Percentiles rank a stretch among this genome's conserved stretches.
These are phyloP conservation scores for Coelastrella sp. DNA, from an alignment of 139 green algal species.

Conservation along the genomic window DNA sequence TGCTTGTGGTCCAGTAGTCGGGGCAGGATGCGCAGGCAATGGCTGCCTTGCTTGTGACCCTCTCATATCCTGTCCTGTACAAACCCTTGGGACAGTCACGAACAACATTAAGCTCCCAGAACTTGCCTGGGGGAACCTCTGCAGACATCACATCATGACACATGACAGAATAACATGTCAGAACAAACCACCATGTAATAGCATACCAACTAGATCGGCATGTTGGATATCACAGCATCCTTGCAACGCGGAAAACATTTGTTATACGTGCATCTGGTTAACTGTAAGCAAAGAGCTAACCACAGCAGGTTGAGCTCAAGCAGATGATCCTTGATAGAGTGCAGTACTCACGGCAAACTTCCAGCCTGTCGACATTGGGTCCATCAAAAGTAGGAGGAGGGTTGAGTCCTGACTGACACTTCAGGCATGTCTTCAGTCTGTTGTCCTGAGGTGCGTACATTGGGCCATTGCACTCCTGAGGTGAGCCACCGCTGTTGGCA, in stretches of 20 bases:
- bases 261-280: too few species aligned
- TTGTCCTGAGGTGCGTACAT: not conserved
- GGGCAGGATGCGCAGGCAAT: not conserved
- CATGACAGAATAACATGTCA: too few species aligned
- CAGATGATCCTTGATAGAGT: too few species aligned
- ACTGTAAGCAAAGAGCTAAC: too few species aligned
- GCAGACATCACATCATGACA: too few species aligned
- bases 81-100: not conserved
- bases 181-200: too few species aligned
- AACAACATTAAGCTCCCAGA: conserved; percentile 19
- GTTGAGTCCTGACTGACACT: conserved; percentile 8
- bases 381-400: not conserved
- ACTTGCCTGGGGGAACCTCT: not conserved
- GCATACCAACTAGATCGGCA: too few species aligned
- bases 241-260: too few species aligned
- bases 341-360: too few species aligned
- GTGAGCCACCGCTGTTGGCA: not conserved
- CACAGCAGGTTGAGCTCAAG: too few species aligned
- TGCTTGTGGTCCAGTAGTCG: not conserved
- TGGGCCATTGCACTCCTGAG: not conserved
- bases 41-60: not conserved
- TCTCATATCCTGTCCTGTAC: not conserved
- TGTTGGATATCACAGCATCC: too few species aligned
- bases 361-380: not conserved
- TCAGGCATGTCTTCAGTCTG: not conserved